A percentile compares a stretch with the other conserved stretches of the same genome.
Conservation (phyloP, 306 rosid species). For the Cicer bijugum region DNA sequence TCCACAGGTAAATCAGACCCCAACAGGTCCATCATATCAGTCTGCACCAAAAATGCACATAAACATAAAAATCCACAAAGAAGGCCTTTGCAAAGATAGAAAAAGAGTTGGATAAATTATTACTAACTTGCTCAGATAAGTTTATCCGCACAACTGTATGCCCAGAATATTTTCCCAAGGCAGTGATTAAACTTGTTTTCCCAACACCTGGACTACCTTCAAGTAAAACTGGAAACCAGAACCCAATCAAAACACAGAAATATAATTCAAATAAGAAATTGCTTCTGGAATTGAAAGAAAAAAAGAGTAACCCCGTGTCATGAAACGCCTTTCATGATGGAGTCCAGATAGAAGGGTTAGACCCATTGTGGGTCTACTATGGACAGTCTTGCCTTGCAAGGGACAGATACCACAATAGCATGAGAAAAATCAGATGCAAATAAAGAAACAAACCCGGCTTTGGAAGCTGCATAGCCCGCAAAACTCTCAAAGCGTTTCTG, state of each 20-base stretch:
- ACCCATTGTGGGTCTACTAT: not conserved
- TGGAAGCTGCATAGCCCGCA: conserved; percentile 95
- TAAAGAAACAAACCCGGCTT: conserved; percentile 68
- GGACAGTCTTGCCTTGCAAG: conserved; percentile 3
- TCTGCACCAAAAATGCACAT: conserved; percentile 57
- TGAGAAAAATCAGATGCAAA: conserved; percentile 7
- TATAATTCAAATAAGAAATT: not conserved
- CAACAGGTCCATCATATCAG: conserved; percentile 95
- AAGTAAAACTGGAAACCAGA: conserved; percentile 68
- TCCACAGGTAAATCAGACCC: conserved; percentile 95
- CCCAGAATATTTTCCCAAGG: conserved; percentile 80
- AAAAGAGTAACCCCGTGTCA: not conserved
- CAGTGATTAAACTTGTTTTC: conserved; percentile 90
- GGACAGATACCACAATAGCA: not conserved
- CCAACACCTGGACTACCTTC: conserved; percentile 99
- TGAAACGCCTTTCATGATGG: not conserved
- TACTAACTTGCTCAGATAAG: conserved; percentile 87
- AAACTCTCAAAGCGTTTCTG: conserved; percentile 74
- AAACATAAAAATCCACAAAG: not conserved
- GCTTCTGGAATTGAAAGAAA: not conserved
- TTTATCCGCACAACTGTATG: conserved; percentile 88
- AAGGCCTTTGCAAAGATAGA: conserved; percentile 8
- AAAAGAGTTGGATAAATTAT: conserved; percentile 5
- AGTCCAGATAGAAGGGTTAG: conserved; percentile 4
- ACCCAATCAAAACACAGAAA: conserved; percentile 34